Conservation (phyloP, 495 filamentous ascomycete species). For the Penicillium cataractarum region DNA sequence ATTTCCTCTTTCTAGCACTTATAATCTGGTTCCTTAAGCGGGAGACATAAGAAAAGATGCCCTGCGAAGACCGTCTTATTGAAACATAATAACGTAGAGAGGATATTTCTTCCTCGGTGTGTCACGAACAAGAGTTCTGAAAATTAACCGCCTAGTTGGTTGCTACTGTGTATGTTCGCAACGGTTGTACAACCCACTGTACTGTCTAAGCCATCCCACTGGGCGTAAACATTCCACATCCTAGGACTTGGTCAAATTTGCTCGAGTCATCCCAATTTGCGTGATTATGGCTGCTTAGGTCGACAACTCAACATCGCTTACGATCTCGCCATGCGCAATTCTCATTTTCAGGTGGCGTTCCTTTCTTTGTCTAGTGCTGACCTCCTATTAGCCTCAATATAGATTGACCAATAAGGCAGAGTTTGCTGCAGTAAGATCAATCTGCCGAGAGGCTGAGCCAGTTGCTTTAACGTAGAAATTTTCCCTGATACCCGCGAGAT, state of each 20-base stretch:
- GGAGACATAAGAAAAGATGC: neutral
- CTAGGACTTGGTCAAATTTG: neutral
- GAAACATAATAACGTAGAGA: neutral
- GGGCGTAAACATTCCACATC: neutral
- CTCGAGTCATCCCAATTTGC: neutral
- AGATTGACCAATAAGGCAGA: neutral
- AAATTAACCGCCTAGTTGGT: neutral
- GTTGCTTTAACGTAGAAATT: neutral
- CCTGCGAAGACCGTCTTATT: neutral
- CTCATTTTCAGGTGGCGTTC: neutral
- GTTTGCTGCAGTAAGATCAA: neutral
- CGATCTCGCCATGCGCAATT: neutral
- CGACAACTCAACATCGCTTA: neutral
- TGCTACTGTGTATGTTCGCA: neutral
- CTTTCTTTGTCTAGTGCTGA: neutral
- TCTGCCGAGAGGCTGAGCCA: neutral
- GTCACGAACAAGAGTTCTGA: neutral
- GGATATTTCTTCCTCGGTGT: neutral
- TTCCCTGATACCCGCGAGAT: neutral
- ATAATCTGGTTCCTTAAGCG: too few relatives aligned
- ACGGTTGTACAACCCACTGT: neutral
- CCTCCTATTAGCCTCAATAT: neutral
- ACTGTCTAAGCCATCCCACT: neutral
- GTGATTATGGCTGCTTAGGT: neutral
- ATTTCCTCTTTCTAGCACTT: too few relatives aligned